Percentiles rank a stretch among this genome's conserved stretches.
phyloP scores from a whole-genome alignment of 2,329 filamentous ascomycete species.

The Claviceps arundinis region DNA sequence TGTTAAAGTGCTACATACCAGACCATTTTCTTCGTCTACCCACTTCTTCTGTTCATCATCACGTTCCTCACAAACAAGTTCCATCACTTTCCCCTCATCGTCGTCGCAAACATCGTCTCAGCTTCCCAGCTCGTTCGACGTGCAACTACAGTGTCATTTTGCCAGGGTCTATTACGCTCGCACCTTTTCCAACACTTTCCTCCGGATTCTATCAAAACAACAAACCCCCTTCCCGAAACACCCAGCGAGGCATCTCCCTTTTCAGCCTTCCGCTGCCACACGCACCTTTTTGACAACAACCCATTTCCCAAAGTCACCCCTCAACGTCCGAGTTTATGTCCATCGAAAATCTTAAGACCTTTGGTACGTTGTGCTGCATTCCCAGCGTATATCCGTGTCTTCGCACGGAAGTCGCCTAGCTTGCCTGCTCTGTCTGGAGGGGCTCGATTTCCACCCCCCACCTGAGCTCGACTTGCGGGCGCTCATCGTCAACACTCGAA shows the following conservation, averaged over 20 bases:
- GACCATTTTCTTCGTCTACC: slow-evolving; percentile 4
- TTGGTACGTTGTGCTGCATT: slow-evolving; percentile 46
- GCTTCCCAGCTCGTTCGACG: slow-evolving; percentile 1
- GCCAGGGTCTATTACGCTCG: background rate
- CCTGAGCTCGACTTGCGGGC: slow-evolving; percentile 13
- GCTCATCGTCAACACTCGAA: background rate
- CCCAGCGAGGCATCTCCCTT: slow-evolving; percentile 31
- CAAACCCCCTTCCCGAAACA: slow-evolving; percentile 8
- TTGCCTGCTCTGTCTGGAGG: background rate
- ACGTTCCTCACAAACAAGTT: background rate
- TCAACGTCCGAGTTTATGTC: slow-evolving; percentile 83
- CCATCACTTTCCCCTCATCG: background rate
- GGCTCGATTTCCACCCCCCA: background rate
- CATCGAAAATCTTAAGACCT: slow-evolving; percentile 97
- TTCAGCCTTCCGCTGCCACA: slow-evolving; percentile 35
- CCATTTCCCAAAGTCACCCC: slow-evolving; percentile 43
- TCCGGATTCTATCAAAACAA: slow-evolving; percentile 8
- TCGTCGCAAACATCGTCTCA: slow-evolving; percentile 4
- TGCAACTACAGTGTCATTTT: background rate
- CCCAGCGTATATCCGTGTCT: background rate
- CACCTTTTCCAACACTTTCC: slow-evolving; percentile 5
- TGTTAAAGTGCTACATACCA: background rate
- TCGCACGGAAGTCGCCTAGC: background rate
- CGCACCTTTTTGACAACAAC: slow-evolving; percentile 20
- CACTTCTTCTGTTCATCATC: slow-evolving; percentile 2